These are phyloP conservation scores for Gloeostereum incarnatum DNA, from an alignment of 768 basidiomycete species.

Conservation along the genomic window DNA sequence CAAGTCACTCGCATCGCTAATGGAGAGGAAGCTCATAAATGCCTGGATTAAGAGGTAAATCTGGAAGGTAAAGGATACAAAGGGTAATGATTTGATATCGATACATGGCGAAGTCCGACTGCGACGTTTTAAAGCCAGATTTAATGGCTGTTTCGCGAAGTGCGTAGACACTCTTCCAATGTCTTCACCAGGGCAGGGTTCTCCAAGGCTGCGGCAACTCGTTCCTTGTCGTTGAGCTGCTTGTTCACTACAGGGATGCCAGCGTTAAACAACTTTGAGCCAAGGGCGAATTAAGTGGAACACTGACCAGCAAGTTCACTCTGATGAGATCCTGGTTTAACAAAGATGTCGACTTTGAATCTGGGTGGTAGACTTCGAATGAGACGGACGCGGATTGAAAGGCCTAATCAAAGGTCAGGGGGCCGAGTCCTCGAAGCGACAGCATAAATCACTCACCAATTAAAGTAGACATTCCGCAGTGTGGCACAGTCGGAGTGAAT, in stretches of 20 bases:
- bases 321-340: constrained; percentile 94
- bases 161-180: constrained; percentile 80
- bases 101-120: too few species aligned
- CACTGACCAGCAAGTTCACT: constrained; percentile 79
- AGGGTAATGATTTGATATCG: too few species aligned
- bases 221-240: constrained; percentile 97
- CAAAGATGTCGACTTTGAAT: constrained; percentile 89
- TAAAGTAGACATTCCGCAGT: constrained; percentile 94
- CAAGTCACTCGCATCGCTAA: too few species aligned
- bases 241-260: constrained; percentile 68
- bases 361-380: constrained; percentile 83
- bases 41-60: too few species aligned
- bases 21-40: too few species aligned
- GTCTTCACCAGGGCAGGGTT: constrained; percentile 81
- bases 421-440: constrained; percentile 1
- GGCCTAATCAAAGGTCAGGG: constrained; percentile 36
- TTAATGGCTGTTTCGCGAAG: too few species aligned
- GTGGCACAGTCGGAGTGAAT: constrained; percentile 96
- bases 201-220: constrained; percentile 94
- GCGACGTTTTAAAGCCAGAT: too few species aligned
- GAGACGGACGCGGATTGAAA: constrained; percentile 92
- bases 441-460: constrained; percentile 53
- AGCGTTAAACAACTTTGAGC: too few species aligned
- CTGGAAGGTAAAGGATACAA: too few species aligned
- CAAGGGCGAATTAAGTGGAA: background rate